Conservation (phyloP, 2,329 filamentous ascomycete species). For the Colletotrichum tamarilloi region DNA sequence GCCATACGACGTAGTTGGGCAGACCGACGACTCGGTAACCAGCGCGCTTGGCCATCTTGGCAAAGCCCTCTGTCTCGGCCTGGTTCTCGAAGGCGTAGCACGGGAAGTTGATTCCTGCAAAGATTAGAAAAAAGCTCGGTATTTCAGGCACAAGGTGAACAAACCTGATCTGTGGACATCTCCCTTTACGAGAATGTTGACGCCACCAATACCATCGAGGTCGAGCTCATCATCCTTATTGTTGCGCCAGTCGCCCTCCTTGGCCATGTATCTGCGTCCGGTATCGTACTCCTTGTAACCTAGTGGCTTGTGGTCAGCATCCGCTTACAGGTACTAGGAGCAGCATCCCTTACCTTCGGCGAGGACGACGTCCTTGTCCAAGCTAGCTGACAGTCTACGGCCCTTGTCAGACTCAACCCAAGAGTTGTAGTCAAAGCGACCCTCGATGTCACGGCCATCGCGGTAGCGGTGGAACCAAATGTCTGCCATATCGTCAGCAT, state of each 20-base stretch:
- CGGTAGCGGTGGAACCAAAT: slow-evolving; percentile 96
- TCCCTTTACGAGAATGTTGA: slow-evolving; percentile 97
- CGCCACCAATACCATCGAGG: slow-evolving; percentile 95
- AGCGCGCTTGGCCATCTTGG: slow-evolving; percentile 97
- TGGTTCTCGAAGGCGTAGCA: slow-evolving; percentile 98
- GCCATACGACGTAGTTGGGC: slow-evolving; percentile 98
- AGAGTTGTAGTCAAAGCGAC: slow-evolving; percentile 98
- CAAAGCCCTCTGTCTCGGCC: slow-evolving; percentile 98
- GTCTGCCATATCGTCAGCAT: slow-evolving; percentile 63
- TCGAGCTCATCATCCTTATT: slow-evolving; percentile 94
- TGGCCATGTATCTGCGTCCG: slow-evolving; percentile 88
- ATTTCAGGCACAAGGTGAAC: slow-evolving; percentile 39
- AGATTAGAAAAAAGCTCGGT: background rate
- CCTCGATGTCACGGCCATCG: slow-evolving; percentile 87
- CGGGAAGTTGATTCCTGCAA: slow-evolving; percentile 92
- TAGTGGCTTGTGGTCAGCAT: slow-evolving; percentile 48
- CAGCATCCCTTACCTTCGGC: slow-evolving; percentile 78
- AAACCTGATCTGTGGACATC: slow-evolving; percentile 94
- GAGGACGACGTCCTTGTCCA: slow-evolving; percentile 85
- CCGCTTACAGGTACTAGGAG: background rate
- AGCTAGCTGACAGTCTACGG: slow-evolving; percentile 75
- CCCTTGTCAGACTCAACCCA: slow-evolving; percentile 95
- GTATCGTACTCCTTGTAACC: slow-evolving; percentile 95
- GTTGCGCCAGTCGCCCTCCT: slow-evolving; percentile 90
- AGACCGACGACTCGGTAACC: slow-evolving; percentile 93